These are phyloP conservation scores for Paramecium pentaurelia DNA, from an alignment of 73 alveolate species.

Conservation along the genomic window DNA sequence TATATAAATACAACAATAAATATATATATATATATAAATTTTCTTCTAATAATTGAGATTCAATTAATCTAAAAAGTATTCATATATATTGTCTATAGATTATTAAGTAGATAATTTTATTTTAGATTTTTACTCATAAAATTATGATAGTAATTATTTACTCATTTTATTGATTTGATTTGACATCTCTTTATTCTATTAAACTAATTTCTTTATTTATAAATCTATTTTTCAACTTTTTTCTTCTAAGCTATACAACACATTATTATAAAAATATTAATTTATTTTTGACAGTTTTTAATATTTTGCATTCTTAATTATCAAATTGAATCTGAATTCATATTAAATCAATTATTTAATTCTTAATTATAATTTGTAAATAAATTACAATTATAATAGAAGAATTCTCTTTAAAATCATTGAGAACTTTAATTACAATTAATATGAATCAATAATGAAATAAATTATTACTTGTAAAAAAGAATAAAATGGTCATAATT, in stretches of 20 bases:
- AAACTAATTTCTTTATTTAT: neutral
- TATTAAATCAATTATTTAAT: neutral
- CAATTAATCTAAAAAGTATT: conserved; percentile 24
- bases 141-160: neutral
- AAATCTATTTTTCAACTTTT: neutral
- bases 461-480: neutral
- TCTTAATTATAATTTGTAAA: neutral
- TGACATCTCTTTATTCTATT: neutral
- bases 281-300: neutral
- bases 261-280: neutral
- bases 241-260: neutral
- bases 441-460: neutral
- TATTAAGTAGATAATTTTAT: neutral
- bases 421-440: neutral
- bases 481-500: neutral
- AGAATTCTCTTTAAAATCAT: neutral
- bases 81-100: neutral
- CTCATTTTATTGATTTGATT: neutral
- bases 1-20: neutral
- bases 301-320: neutral
- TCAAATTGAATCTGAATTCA: neutral
- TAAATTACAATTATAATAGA: neutral
- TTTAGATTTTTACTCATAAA: neutral
- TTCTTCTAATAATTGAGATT: neutral
- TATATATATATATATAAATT: neutral